A percentile compares a stretch with the other conserved stretches of the same genome.
phyloP scores from a whole-genome alignment of 2,329 filamentous ascomycete genomes.

The Diaporthe eres region DNA sequence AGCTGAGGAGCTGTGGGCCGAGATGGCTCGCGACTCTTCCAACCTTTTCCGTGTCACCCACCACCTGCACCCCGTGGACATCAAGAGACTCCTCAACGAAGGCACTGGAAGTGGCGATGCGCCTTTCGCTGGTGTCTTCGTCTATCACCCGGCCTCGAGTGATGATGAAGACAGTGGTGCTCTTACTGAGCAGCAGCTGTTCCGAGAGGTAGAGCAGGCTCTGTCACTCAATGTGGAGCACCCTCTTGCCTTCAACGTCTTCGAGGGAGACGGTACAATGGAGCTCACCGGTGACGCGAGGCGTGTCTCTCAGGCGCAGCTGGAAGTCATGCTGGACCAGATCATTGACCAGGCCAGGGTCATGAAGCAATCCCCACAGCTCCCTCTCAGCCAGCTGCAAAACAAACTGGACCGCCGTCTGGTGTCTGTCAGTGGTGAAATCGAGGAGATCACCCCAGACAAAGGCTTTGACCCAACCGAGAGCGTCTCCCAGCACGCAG shows the following conservation, averaged over 20 bases:
- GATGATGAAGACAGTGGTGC: background rate
- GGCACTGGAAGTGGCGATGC: conserved; percentile 41
- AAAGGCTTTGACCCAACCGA: conserved; percentile 46
- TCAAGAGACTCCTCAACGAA: conserved; percentile 45
- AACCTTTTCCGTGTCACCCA: conserved; percentile 38
- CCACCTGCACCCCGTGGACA: conserved; percentile 45
- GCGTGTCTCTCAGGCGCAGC: conserved; percentile 43
- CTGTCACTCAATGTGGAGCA: conserved; percentile 56
- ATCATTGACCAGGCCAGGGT: conserved; percentile 43
- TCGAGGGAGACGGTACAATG: conserved; percentile 44
- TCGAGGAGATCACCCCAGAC: conserved; percentile 27
- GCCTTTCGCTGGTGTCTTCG: conserved; percentile 46
- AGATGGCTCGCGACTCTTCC: conserved; percentile 41
- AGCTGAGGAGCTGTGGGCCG: conserved; percentile 42
- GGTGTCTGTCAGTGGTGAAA: conserved; percentile 34
- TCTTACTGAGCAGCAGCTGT: conserved; percentile 41
- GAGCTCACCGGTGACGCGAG: conserved; percentile 45
- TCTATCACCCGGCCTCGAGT: conserved; percentile 44
- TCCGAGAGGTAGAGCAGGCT: conserved; percentile 49
- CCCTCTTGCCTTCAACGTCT: conserved; percentile 56
- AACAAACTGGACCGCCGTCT: conserved; percentile 39
- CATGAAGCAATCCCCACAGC: conserved; percentile 42
- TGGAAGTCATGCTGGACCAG: conserved; percentile 45
- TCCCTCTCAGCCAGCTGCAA: conserved; percentile 40
- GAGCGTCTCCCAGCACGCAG: conserved; percentile 59